A percentile compares a stretch with the other conserved stretches of the same genome.
Evolutionary conservation across 1,139 yeast species (phyloP).

Genomic region (Debaryomyces robertsiae): DNA sequence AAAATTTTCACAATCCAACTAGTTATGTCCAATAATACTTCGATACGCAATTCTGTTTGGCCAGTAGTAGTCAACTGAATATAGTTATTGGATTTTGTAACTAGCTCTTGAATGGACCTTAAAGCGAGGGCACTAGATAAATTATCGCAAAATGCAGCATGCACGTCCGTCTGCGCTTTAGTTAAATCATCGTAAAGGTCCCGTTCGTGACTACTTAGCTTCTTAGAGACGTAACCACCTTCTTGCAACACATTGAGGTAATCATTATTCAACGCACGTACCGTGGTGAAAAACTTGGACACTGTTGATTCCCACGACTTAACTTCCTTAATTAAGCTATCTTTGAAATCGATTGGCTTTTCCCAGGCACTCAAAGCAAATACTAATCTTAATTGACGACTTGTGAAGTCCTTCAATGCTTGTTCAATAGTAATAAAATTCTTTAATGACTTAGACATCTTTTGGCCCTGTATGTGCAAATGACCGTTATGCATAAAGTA

Average conservation of each 20-base stretch:
- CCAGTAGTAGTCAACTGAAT: constrained; percentile 53
- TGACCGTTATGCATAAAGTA: constrained; percentile 97
- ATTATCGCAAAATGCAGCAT: constrained; percentile 84
- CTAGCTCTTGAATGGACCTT: constrained; percentile 64
- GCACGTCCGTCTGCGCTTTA: constrained; percentile 61
- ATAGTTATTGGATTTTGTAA: constrained; percentile 72
- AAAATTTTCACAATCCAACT: constrained; percentile 73
- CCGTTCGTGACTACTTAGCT: constrained; percentile 54
- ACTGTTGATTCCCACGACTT: constrained; percentile 71
- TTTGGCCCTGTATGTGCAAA: constrained; percentile 96
- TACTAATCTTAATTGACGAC: constrained; percentile 86
- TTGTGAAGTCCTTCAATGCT: constrained; percentile 68
- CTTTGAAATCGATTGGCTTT: constrained; percentile 88
- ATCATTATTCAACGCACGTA: constrained; percentile 73
- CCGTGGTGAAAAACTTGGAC: constrained; percentile 80
- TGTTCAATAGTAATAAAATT: constrained; percentile 94
- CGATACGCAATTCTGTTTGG: constrained; percentile 55
- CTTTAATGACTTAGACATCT: constrained; percentile 93
- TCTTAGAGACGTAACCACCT: constrained; percentile 57
- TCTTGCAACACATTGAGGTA: constrained; percentile 52
- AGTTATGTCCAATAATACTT: constrained; percentile 65
- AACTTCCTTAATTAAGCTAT: constrained; percentile 73
- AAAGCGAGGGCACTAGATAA: constrained; percentile 77
- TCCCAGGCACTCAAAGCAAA: constrained; percentile 95
- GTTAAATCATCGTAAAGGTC: constrained; percentile 54